Conservation (phyloP, 768 basidiomycete species). For the Boletus barrowsii region DNA sequence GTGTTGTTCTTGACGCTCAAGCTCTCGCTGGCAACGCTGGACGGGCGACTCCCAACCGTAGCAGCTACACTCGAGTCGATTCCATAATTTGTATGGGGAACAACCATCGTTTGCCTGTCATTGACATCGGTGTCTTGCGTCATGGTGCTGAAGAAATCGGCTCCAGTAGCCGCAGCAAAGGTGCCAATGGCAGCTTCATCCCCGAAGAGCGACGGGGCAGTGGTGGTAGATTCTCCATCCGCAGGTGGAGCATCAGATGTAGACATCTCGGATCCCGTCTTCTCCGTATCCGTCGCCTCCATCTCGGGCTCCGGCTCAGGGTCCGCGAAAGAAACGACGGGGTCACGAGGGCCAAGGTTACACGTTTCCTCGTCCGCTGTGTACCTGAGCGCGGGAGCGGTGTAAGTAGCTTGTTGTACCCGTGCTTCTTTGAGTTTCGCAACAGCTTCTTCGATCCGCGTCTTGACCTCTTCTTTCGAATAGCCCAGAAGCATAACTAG, state of each 20-base stretch:
- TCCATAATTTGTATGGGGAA: conserved; percentile 79
- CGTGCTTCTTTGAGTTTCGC: conserved; percentile 59
- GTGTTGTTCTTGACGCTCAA: conserved; percentile 64
- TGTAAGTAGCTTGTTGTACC: conserved; percentile 19
- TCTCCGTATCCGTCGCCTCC: conserved; percentile 32
- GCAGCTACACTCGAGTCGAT: conserved; percentile 92
- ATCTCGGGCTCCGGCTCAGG: conserved; percentile 40
- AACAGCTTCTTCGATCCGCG: conserved; percentile 78
- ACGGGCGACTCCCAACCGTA: conserved; percentile 88
- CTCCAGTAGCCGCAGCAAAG: conserved; percentile 49
- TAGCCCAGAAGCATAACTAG: conserved; percentile 88
- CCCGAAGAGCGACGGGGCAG: conserved; percentile 83
- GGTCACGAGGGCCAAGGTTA: conserved; percentile 54
- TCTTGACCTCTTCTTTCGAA: conserved; percentile 80
- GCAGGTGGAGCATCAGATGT: conserved; percentile 62
- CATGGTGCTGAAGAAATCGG: conserved; percentile 89
- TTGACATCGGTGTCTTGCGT: conserved; percentile 44
- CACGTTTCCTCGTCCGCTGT: conserved; percentile 40
- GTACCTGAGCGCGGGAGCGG: conserved; percentile 31
- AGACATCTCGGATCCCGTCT: conserved; percentile 65
- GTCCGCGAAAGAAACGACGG: conserved; percentile 83
- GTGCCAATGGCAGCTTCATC: conserved; percentile 67
- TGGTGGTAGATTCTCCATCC: conserved; percentile 79
- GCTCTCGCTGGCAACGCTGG: conserved; percentile 58
- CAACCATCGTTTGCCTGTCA: conserved; percentile 40